Evolutionary conservation across 768 basidiomycete genomes (phyloP), one percentile per base, ranked within the genome.

Genomic region (Mycena chlorophos): DNA sequence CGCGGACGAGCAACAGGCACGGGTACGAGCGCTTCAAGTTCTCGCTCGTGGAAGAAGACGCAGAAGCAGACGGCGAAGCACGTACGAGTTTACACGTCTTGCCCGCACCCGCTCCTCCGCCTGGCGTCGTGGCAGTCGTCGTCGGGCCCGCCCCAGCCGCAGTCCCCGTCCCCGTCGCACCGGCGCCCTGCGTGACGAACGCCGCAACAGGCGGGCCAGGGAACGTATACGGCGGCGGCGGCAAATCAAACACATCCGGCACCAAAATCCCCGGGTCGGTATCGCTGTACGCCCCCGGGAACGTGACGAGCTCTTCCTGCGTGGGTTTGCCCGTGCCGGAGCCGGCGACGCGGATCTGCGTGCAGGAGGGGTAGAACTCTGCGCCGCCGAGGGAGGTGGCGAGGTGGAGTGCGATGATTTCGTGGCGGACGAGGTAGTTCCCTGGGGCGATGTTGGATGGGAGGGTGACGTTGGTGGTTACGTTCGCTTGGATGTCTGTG

Each of bases 281-380:
- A 61, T 80, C 77, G 19, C 63, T 73, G 68, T 84, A 84, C 13
- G 76, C 82, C 25, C 83, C 83, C 3, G 83, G 82, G 61, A 84
- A 75, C 23, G 60, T 64, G 28, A 80, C 80, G 39, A 72, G 75
- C 55, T 75, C 69, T 49, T 61, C 64, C 22, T 67, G 29, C 0
- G 63, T 57, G 4, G 78, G 75, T 6, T 58, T 61, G 5, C 71
- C 75, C 22, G 71, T 69, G 40, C 72, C 70, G 45, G 67, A 71
- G 8, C 81, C 80, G 4, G 66, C 54, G 45, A 83, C 56, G 56
- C 70, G 68, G 52, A 78, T 65, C 69, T 75, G 67, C 5, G 73
- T 73, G 65, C 83, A 85, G 14, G 80, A 75, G 1, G 81, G 80
- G 58, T 85, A 85, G 67, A 84, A 85, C 67, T 85, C 84, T 3